Evolutionary conservation across 208 protist species (phyloP).

Genomic region (Leishmania tarentolae): DNA sequence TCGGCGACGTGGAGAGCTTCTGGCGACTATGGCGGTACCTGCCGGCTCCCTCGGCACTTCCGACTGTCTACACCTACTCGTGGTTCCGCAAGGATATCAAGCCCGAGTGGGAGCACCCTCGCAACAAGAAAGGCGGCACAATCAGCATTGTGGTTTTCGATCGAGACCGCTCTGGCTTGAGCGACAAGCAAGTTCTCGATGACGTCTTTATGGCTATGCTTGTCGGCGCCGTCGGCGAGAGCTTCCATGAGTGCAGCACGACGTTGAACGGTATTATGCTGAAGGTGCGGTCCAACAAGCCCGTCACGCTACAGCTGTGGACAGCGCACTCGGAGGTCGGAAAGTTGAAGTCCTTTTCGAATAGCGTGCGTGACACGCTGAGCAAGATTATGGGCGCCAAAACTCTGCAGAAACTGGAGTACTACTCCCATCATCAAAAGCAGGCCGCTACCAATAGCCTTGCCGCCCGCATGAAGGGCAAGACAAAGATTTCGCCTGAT

Average conservation of each 20-base stretch:
- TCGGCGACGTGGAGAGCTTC: slow-evolving; percentile 76
- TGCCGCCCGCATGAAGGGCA: slow-evolving; percentile 66
- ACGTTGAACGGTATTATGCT: slow-evolving; percentile 88
- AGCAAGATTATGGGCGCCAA: slow-evolving; percentile 76
- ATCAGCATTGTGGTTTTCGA: slow-evolving; percentile 84
- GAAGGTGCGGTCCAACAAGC: slow-evolving; percentile 79
- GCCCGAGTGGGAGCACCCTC: slow-evolving; percentile 85
- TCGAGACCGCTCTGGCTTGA: slow-evolving; percentile 73
- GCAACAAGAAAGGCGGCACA: slow-evolving; percentile 85
- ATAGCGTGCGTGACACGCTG: slow-evolving; percentile 62
- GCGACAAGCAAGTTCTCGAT: slow-evolving; percentile 78
- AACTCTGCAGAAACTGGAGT: slow-evolving; percentile 82
- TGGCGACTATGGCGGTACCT: slow-evolving; percentile 84
- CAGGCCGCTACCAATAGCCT: slow-evolving; percentile 52
- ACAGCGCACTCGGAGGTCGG: slow-evolving; percentile 65
- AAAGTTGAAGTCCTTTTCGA: slow-evolving; percentile 69
- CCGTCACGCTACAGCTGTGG: slow-evolving; percentile 81
- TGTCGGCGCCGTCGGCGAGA: slow-evolving; percentile 68
- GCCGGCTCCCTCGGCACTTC: slow-evolving; percentile 60
- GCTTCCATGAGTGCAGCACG: slow-evolving; percentile 64
- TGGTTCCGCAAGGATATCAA: slow-evolving; percentile 86
- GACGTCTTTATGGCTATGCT: slow-evolving; percentile 85
- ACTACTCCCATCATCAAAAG: slow-evolving; percentile 80
- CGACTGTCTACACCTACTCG: slow-evolving; percentile 78
- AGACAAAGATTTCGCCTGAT: slow-evolving; percentile 41